Base-by-base conservation (phyloP, 2,329 filamentous ascomycete species). In the Exophiala phaeomuriformis region DNA sequence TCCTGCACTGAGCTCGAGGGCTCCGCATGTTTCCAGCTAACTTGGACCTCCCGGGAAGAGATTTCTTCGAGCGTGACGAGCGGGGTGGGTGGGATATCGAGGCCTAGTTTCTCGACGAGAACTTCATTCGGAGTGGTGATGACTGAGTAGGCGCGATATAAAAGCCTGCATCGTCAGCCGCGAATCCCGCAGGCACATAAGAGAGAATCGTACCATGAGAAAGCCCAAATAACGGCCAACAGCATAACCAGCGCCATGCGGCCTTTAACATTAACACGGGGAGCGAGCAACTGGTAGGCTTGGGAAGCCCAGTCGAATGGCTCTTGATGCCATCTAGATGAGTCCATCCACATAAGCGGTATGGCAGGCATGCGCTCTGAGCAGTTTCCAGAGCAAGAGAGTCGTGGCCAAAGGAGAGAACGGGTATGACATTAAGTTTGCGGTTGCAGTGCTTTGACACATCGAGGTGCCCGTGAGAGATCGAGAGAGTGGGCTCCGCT, bases 11-110 rank as follows among this genome's bases (percentile, higher is more conserved):
- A 80, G 57, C 78, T 76, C 41, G 80, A 75, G 59, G 77, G 75
- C 58, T 81, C 80, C 0, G 88, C 85, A 55, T 84, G 81, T 57
- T 90, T 88, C 93, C 93, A 98, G 69, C 90, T 90, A 41, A 98
- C 77, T 31, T 90, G 87, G 32, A 94, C 87, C 52, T 90, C 88
- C 68, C 94, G 88, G 30, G 88, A 79, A 62, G 86, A 87, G 64
- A 98, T 93, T 59, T 87, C 89, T 51, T 91, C 89, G 33, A 98
- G 81, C 49, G 90, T 95, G 39, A 97, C 86, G 67, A 90, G 84
- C 49, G 93, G 93, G 28, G 88, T 79, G 58, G 90, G 85, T 57
- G 93, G 93, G 48, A 98, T 91, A 67, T 98, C 93, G 67, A 97
- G 84, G 55, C 91, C 90, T 45, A 98, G 82, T 47, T 96, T 88